Evolutionary conservation across 805 yeast species (phyloP), one percentile per base, ranked within the genome.

Genomic region (Wickerhamomyces sydowiorum): DNA sequence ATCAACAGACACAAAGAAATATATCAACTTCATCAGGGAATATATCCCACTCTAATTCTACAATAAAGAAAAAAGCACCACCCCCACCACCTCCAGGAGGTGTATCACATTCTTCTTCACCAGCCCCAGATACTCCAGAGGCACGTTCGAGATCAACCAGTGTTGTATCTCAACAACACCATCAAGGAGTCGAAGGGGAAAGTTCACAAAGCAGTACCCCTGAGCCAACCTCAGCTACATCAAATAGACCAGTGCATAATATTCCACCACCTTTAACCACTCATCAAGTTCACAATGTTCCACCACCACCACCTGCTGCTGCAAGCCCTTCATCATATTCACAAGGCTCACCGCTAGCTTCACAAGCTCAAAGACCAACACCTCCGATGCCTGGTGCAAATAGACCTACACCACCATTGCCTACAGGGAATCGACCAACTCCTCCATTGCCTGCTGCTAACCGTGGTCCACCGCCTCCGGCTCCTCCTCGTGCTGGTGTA

Each of bases 61-160:
- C 57, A 1, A 53, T 61, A 9, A 60, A 54, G 39, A 54, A 63
- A 37, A 60, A 67, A 45, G 66, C 69, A 3, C 72, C 75, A 4
- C 68, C 72, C 6, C 73, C 73, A 13, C 67, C 75, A 2, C 70
- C 72, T 4, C 70, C 71, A 7, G 43, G 56, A 19, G 36, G 13
- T 22, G 36, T 8, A 12, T 51, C 62, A 1, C 42, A 57, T 7
- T 47, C 51, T 13, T 53, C 59, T 7, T 46, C 56, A 7, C 44
- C 54, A 5, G 52, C 51, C 1, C 57, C 57, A 3, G 45, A 50
- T 17, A 42, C 53, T 18, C 47, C 54, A 39, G 23, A 6, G 5
- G 17, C 50, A 37, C 22, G 30, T 44, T 22, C 61, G 53, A 19
- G 29, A 33, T 31, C 40, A 20, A 31, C 20, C 20, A 25, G 38